phyloP scores from a whole-genome alignment of 176 grass and related monocot species.

The Aegilops longissima region DNA sequence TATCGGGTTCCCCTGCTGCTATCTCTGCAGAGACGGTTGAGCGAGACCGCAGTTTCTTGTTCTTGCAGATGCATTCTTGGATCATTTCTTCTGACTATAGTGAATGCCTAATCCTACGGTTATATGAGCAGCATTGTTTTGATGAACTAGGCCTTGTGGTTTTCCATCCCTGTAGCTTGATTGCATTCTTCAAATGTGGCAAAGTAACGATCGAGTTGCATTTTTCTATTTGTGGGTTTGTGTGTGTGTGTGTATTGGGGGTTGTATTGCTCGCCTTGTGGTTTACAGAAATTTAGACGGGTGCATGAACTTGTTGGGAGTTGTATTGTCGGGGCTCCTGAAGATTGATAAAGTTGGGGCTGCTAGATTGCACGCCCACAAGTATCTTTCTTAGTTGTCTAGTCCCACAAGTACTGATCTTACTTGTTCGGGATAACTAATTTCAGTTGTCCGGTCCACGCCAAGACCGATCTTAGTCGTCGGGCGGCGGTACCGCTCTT shows the following conservation, averaged over 20 bases:
- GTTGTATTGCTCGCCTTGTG: neutral
- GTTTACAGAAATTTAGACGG: too few relatives aligned
- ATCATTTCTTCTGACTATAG: conserved; percentile 31
- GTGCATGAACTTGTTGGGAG: too few relatives aligned
- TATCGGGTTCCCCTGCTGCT: conserved; percentile 37
- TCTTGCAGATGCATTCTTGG: conserved; percentile 41
- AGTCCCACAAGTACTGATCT: too few relatives aligned
- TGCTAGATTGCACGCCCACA: too few relatives aligned
- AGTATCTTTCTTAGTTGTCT: too few relatives aligned
- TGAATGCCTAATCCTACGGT: conserved; percentile 22
- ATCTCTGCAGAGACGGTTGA: conserved; percentile 23
- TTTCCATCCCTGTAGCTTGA: neutral
- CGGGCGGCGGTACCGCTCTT: too few relatives aligned
- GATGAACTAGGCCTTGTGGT: neutral
- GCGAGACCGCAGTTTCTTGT: neutral
- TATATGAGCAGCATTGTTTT: conserved; percentile 35
- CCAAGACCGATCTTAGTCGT: too few relatives aligned
- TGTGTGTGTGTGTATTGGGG: neutral
- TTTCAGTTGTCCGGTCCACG: too few relatives aligned
- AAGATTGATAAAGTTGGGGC: too few relatives aligned
- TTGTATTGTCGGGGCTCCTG: too few relatives aligned
- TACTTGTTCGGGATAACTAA: too few relatives aligned
- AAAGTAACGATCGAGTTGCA: neutral
- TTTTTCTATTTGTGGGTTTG: neutral
- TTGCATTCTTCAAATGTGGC: neutral